Conservation (phyloP, 2,329 filamentous ascomycete genomes). For the Rosellinia necatrix region DNA sequence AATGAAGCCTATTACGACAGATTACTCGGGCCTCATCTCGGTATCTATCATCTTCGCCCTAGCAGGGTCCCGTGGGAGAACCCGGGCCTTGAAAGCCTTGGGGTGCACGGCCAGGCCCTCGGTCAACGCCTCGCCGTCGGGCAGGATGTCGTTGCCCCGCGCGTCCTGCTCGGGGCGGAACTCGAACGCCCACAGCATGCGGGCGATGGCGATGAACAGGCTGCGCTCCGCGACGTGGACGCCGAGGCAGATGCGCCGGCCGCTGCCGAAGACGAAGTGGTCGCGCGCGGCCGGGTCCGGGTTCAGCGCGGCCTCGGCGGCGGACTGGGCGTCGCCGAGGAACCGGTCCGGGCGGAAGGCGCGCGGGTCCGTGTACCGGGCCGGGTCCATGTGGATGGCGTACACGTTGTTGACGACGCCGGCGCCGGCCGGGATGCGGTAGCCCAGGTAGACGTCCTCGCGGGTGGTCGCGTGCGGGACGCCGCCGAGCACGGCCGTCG, state of each 20-base stretch:
- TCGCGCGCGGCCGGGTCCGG: conserved; percentile 35
- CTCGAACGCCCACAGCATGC: conserved; percentile 12
- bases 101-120: conserved; percentile 1
- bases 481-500: neutral
- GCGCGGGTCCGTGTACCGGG: conserved; percentile 45
- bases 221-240: conserved; percentile 9
- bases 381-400: conserved; percentile 51
- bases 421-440: neutral
- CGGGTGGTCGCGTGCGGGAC: neutral
- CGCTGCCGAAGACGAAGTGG: conserved; percentile 16
- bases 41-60: conserved; percentile 2
- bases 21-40: neutral
- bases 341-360: conserved; percentile 46
- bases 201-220: conserved; percentile 1
- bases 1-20: neutral
- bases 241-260: conserved; percentile 8
- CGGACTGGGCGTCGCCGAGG: conserved; percentile 28
- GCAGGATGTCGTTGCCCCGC: conserved; percentile 1
- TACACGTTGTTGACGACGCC: neutral
- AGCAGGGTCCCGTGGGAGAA: neutral
- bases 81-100: neutral
- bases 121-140: neutral
- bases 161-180: neutral
- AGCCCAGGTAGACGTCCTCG: neutral
- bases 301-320: conserved; percentile 40